Conservation (phyloP, 1,139 yeast genomes). For the Casaregolazyma suthepensis region DNA sequence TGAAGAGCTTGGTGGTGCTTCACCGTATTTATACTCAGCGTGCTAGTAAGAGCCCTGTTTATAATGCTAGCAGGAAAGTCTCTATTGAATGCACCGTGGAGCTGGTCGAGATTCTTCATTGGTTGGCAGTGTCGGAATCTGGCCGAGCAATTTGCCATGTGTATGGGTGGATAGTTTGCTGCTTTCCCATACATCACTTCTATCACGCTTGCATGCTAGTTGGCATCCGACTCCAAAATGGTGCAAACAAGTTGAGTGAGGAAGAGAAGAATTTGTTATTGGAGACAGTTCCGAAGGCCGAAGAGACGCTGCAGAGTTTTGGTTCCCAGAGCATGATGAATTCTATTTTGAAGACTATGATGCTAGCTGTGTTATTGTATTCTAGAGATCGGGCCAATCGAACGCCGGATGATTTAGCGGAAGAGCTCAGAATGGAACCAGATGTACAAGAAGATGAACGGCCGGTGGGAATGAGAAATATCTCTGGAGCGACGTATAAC, state of each 20-base stretch:
- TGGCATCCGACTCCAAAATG: constrained; percentile 18
- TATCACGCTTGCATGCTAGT: constrained; percentile 23
- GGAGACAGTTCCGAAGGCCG: background rate
- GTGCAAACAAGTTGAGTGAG: constrained; percentile 18
- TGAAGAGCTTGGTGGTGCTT: constrained; percentile 27
- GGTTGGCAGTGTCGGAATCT: constrained; percentile 27
- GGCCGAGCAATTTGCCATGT: constrained; percentile 17
- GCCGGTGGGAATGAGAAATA: background rate
- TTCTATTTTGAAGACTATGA: background rate
- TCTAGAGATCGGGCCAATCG: background rate
- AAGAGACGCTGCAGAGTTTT: background rate
- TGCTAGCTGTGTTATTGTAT: background rate
- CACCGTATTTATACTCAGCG: constrained; percentile 29
- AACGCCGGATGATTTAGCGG: background rate
- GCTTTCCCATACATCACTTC: constrained; percentile 1
- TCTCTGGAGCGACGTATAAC: background rate
- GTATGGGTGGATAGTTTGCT: background rate
- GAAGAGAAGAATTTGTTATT: constrained; percentile 17
- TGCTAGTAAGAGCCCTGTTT: constrained; percentile 15
- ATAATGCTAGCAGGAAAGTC: constrained; percentile 25
- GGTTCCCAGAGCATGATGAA: background rate
- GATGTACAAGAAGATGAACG: background rate
- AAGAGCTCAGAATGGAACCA: background rate
- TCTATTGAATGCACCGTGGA: constrained; percentile 27
- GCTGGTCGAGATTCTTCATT: constrained; percentile 26